A percentile compares a stretch with the other conserved stretches of the same genome.
Evolutionary conservation across 2,329 filamentous ascomycete genomes (phyloP).

Genomic region (Pleurostoma richardsiae): DNA sequence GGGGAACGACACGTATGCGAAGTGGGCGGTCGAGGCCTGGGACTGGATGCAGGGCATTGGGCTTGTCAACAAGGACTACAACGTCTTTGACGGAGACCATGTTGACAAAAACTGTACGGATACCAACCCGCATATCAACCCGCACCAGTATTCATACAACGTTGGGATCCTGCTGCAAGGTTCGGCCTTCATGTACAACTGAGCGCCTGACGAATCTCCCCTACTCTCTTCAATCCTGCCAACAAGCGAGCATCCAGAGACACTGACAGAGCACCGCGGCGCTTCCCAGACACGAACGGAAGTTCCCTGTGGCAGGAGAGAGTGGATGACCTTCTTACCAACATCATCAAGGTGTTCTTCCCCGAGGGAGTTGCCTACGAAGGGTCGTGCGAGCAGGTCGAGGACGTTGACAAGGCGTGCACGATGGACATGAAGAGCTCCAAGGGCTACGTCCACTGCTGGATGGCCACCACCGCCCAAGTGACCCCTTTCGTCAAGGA

Average conservation of each 20-base stretch:
- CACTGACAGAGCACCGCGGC: constrained; percentile 36
- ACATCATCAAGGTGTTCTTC: constrained; percentile 47
- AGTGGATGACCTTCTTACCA: constrained; percentile 49
- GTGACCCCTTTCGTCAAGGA: constrained; percentile 55
- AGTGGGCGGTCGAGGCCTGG: constrained; percentile 57
- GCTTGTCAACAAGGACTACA: constrained; percentile 52
- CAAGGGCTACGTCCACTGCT: constrained; percentile 65
- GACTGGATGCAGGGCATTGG: constrained; percentile 52
- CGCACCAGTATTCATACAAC: constrained; percentile 63
- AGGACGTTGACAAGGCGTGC: constrained; percentile 42
- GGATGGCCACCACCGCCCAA: constrained; percentile 56
- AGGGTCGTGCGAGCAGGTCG: constrained; percentile 55
- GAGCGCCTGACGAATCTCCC: constrained; percentile 26
- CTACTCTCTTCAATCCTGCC: neutral
- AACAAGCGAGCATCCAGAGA: constrained; percentile 14
- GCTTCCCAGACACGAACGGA: constrained; percentile 43
- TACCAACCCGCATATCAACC: constrained; percentile 55
- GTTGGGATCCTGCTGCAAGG: constrained; percentile 58
- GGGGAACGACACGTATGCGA: constrained; percentile 57
- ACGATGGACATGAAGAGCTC: constrained; percentile 68
- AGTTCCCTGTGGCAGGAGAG: constrained; percentile 48
- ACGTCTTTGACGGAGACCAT: constrained; percentile 61
- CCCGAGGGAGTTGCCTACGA: constrained; percentile 58
- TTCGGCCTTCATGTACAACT: constrained; percentile 65
- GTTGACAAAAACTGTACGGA: constrained; percentile 53